phyloP scores from a whole-genome alignment of 2,329 filamentous ascomycete species.

The Phialocephala sp. region DNA sequence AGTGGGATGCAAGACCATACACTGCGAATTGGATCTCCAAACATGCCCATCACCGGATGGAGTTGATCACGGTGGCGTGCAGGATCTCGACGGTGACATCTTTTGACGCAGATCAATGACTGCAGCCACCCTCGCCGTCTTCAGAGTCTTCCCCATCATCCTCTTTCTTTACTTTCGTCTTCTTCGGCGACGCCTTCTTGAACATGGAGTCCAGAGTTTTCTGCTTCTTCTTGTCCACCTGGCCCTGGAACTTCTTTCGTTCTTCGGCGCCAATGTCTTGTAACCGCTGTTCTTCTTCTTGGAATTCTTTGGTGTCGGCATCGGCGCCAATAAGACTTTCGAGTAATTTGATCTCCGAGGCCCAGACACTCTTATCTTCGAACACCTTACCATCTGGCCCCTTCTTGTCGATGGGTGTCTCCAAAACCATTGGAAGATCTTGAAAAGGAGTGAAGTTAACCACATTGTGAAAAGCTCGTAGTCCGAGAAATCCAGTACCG shows the following conservation, averaged over 20 bases:
- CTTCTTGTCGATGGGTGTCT: constrained; percentile 87
- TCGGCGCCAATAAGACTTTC: constrained; percentile 89
- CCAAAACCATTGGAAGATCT: constrained; percentile 86
- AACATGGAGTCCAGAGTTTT: constrained; percentile 46
- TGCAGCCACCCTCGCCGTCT: constrained; percentile 39
- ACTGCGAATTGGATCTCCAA: neutral
- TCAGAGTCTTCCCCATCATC: constrained; percentile 36
- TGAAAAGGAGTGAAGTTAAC: constrained; percentile 82
- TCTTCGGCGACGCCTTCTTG: constrained; percentile 45
- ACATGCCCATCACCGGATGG: neutral
- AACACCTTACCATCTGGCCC: constrained; percentile 68
- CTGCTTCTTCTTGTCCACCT: constrained; percentile 75
- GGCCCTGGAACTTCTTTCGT: constrained; percentile 75
- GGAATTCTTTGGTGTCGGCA: constrained; percentile 74
- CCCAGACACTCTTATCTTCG: constrained; percentile 87
- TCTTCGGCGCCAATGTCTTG: constrained; percentile 72
- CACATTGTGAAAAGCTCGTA: constrained; percentile 88
- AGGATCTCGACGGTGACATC: neutral
- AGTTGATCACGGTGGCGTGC: neutral
- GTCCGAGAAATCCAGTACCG: constrained; percentile 89
- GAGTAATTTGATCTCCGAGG: constrained; percentile 90
- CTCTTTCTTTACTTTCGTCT: constrained; percentile 47
- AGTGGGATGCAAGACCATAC: neutral
- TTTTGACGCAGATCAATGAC: constrained; percentile 27
- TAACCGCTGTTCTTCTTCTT: constrained; percentile 66